A percentile compares a stretch with the other conserved stretches of the same genome.
These are phyloP conservation scores for Aspergillus amoenus DNA, from an alignment of 2,329 filamentous ascomycete genomes.

Conservation along the genomic window DNA sequence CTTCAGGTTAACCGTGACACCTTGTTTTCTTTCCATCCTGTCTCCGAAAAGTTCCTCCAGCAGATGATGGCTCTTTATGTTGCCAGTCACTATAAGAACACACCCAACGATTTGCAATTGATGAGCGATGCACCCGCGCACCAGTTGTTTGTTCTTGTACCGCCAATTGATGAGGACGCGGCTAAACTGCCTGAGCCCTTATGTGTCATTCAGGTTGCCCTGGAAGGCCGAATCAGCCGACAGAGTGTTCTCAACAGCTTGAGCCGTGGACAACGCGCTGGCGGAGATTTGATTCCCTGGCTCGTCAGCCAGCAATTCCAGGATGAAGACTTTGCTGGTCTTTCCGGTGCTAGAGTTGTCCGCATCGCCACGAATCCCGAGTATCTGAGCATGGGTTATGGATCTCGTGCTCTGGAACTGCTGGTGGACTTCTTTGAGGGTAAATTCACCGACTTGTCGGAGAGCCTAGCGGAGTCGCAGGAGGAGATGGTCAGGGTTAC, in stretches of 20 bases:
- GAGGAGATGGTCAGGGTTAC: conserved; percentile 75
- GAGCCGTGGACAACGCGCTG: conserved; percentile 81
- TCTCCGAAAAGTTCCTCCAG: conserved; percentile 95
- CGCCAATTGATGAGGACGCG: conserved; percentile 74
- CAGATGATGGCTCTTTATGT: conserved; percentile 98
- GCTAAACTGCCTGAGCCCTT: conserved; percentile 85
- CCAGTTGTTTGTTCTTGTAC: conserved; percentile 90
- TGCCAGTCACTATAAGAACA: conserved; percentile 97
- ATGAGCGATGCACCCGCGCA: conserved; percentile 98
- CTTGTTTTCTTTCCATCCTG: conserved; percentile 94
- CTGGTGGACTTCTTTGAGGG: conserved; percentile 92
- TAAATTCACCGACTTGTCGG: conserved; percentile 81
- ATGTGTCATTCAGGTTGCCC: conserved; percentile 88
- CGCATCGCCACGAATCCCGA: conserved; percentile 96
- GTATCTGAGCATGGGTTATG: conserved; percentile 90
- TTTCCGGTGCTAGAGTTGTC: conserved; percentile 89
- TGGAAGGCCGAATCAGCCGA: conserved; percentile 92
- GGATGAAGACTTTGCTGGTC: conserved; percentile 89
- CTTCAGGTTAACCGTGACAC: conserved; percentile 95
- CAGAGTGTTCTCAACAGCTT: conserved; percentile 89
- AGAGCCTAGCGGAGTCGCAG: conserved; percentile 56
- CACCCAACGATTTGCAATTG: conserved; percentile 94
- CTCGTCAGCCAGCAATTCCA: conserved; percentile 97
- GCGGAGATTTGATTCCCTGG: conserved; percentile 96
- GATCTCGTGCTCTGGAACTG: conserved; percentile 81